Conservation (phyloP, 805 yeast species). For the Barnettozyma californica region DNA sequence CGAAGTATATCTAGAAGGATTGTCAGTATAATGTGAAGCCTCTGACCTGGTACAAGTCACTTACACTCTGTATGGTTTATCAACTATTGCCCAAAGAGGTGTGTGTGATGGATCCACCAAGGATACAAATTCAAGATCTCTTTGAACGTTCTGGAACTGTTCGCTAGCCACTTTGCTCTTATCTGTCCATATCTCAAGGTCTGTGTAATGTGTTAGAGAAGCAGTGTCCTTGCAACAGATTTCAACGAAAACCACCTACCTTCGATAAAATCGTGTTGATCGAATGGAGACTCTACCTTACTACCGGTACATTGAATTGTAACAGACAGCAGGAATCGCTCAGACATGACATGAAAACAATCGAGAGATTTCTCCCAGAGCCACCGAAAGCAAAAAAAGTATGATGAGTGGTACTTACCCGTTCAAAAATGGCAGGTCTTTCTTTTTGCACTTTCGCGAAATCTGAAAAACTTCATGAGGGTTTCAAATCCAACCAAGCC, state of each 20-base stretch:
- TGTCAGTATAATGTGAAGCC: neutral
- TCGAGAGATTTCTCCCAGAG: neutral
- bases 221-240: neutral
- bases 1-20: slow-evolving; percentile 15
- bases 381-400: too few species aligned
- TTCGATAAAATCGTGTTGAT: neutral
- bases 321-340: neutral
- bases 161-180: slow-evolving; percentile 23
- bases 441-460: neutral
- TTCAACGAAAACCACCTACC: neutral
- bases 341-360: neutral
- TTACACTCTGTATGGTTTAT: slow-evolving; percentile 25
- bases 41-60: slow-evolving; percentile 3
- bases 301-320: neutral
- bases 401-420: neutral
- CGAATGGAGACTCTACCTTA: neutral
- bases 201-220: slow-evolving; percentile 5
- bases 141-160: slow-evolving; percentile 10
- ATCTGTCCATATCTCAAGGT: slow-evolving; percentile 22
- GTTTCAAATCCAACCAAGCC: neutral
- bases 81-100: slow-evolving; percentile 25
- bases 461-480: neutral
- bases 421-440: neutral
- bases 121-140: slow-evolving; percentile 10
- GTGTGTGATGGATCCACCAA: slow-evolving; percentile 19